phyloP scores from a whole-genome alignment of 352 stramenopile species.

The Globisporangium middletonii region DNA sequence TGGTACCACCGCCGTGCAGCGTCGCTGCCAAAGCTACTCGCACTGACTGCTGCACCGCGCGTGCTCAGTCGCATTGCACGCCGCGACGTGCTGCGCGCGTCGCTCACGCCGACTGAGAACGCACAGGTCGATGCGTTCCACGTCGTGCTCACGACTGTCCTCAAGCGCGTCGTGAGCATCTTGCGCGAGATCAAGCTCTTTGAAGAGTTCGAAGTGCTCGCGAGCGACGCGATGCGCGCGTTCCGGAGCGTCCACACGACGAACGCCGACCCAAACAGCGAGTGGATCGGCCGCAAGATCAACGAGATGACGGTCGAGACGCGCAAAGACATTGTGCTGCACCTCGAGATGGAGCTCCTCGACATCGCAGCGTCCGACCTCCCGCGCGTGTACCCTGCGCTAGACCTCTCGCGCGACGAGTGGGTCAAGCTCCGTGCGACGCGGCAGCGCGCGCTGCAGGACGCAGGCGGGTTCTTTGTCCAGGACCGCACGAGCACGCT shows the following conservation, averaged over 20 bases:
- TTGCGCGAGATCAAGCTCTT: slow-evolving; percentile 52
- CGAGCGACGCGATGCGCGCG: slow-evolving; percentile 35
- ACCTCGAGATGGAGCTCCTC: slow-evolving; percentile 61
- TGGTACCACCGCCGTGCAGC: slow-evolving; percentile 29
- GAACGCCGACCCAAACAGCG: slow-evolving; percentile 34
- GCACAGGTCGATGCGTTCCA: slow-evolving; percentile 57
- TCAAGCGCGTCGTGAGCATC: slow-evolving; percentile 49
- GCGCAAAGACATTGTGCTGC: slow-evolving; percentile 49
- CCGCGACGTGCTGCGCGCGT: slow-evolving; percentile 37
- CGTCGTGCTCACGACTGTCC: slow-evolving; percentile 35
- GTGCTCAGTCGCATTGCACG: slow-evolving; percentile 35
- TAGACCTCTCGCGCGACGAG: slow-evolving; percentile 27
- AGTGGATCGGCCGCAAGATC: slow-evolving; percentile 48
- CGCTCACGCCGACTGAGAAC: slow-evolving; percentile 54
- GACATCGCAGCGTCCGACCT: slow-evolving; percentile 32
- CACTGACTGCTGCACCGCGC: slow-evolving; percentile 9
- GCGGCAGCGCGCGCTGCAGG: slow-evolving; percentile 39
- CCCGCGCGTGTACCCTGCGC: slow-evolving; percentile 10
- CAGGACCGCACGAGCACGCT: slow-evolving; percentile 34
- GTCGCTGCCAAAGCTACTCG: slow-evolving; percentile 6
- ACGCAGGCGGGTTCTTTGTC: slow-evolving; percentile 46
- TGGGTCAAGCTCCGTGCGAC: slow-evolving; percentile 40
- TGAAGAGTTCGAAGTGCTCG: slow-evolving; percentile 51
- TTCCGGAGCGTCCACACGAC: slow-evolving; percentile 48
- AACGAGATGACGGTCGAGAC: slow-evolving; percentile 47